phyloP scores from a whole-genome alignment of 345 rosid genomes.

The Lumnitzera littorea region DNA sequence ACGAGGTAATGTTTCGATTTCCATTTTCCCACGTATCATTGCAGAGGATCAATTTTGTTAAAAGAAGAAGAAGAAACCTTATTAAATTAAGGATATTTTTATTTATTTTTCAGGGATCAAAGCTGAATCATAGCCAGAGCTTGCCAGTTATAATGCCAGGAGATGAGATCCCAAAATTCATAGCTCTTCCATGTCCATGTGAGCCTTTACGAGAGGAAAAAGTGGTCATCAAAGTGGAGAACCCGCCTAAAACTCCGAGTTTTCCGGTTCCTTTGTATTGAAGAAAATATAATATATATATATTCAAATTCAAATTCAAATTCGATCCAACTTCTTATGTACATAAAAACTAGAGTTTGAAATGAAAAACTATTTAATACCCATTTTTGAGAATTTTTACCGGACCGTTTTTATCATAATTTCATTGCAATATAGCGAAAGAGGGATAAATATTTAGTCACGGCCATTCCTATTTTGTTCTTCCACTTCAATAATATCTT shows the following conservation, averaged over 20 bases:
- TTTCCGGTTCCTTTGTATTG: constrained; percentile 65
- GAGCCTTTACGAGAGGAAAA: constrained; percentile 50
- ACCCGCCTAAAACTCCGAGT: constrained; percentile 48
- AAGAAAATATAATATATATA: constrained; percentile 5
- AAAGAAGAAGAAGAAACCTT: no score
- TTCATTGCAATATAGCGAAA: no score
- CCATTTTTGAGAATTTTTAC: no score
- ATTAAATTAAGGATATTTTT: neutral
- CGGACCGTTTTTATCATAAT: no score
- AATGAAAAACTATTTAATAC: no score
- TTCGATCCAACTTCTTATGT: no score
- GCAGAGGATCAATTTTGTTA: neutral
- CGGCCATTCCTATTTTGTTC: no score
- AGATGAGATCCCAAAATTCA: constrained; percentile 70
- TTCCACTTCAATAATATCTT: no score
- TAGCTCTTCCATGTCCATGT: constrained; percentile 91
- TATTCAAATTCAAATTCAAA: no score
- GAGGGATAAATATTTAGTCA: no score
- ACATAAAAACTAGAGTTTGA: no score
- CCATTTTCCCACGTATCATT: neutral
- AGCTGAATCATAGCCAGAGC: constrained; percentile 43
- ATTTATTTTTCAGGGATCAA: constrained; percentile 32
- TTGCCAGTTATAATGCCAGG: constrained; percentile 94
- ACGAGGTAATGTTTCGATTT: constrained; percentile 27
- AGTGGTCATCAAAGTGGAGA: constrained; percentile 27